A percentile compares a stretch with the other conserved stretches of the same genome.
Conservation (phyloP, 208 protist species). For the Herpetomonas samuelpessoai region DNA sequence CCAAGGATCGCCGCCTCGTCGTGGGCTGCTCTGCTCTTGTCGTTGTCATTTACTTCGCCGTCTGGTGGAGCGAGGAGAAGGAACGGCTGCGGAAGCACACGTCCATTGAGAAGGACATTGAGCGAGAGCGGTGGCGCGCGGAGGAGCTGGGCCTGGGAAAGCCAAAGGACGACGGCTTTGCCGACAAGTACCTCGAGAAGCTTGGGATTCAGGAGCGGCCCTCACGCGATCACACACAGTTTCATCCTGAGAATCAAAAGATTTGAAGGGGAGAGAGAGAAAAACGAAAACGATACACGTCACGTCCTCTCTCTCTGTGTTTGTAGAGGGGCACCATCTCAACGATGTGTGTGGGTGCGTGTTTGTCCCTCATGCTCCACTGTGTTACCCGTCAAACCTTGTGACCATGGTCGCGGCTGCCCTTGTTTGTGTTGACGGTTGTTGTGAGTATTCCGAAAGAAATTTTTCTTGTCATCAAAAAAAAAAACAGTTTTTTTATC, state of each 20-base stretch:
- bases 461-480: too few species aligned
- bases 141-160: constrained; percentile 47
- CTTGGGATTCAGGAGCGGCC: constrained; percentile 5
- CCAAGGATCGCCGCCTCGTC: constrained; percentile 42
- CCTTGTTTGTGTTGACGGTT: too few species aligned
- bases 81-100: constrained; percentile 46
- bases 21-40: constrained; percentile 26
- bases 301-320: too few species aligned
- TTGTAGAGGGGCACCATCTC: too few species aligned
- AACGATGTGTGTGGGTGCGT: too few species aligned
- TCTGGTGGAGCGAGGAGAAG: constrained; percentile 61
- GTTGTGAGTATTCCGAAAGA: too few species aligned
- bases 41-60: constrained; percentile 38
- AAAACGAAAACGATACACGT: constrained; percentile 3
- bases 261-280: constrained; percentile 5
- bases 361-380: too few species aligned
- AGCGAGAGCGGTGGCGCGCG: constrained; percentile 74
- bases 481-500: too few species aligned
- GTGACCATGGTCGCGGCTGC: too few species aligned
- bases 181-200: constrained; percentile 35
- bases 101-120: constrained; percentile 81
- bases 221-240: background rate
- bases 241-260: constrained; percentile 3
- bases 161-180: constrained; percentile 68
- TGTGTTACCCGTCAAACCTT: too few species aligned